Percentiles rank a stretch among this genome's conserved stretches.
phyloP scores from a whole-genome alignment of 495 filamentous ascomycete genomes.

The Pseudevernia furfuracea region DNA sequence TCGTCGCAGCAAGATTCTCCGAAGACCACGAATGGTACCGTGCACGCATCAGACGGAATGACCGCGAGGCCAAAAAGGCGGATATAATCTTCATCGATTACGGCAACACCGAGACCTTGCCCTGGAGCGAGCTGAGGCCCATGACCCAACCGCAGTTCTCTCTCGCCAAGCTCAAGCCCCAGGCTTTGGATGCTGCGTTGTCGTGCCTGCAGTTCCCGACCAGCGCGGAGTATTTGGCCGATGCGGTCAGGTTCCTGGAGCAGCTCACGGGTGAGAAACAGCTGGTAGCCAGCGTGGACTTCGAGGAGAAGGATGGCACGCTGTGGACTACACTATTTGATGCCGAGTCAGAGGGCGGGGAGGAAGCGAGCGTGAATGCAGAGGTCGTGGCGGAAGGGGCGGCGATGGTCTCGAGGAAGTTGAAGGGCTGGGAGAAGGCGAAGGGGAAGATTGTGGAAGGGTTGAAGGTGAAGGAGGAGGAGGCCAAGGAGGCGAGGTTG shows the following conservation, averaged over 20 bases:
- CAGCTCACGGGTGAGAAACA: conserved; percentile 58
- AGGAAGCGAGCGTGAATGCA: conserved; percentile 74
- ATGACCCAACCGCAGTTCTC: conserved; percentile 71
- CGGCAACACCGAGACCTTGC: conserved; percentile 81
- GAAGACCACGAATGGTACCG: conserved; percentile 92
- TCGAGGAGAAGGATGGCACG: conserved; percentile 63
- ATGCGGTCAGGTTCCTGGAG: conserved; percentile 63
- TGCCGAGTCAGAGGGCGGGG: conserved; percentile 45
- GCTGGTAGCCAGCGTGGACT: conserved; percentile 87
- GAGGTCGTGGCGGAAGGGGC: conserved; percentile 75
- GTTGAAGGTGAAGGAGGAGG: conserved; percentile 58
- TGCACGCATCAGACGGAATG: conserved; percentile 80
- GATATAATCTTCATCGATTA: conserved; percentile 95
- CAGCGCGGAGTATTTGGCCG: conserved; percentile 65
- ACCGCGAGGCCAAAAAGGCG: conserved; percentile 76
- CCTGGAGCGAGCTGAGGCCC: conserved; percentile 75
- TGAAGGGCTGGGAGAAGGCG: conserved; percentile 80
- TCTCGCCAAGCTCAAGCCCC: conserved; percentile 67
- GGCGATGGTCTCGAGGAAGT: conserved; percentile 81
- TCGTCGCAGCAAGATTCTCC: conserved; percentile 80
- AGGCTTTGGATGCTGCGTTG: conserved; percentile 82
- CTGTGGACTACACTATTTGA: conserved; percentile 84
- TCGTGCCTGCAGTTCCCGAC: conserved; percentile 82
- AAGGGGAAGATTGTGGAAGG: conserved; percentile 60
- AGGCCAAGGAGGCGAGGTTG: conserved; percentile 65